phyloP scores from a whole-genome alignment of 495 filamentous ascomycete genomes.

The Penicillium steckii region DNA sequence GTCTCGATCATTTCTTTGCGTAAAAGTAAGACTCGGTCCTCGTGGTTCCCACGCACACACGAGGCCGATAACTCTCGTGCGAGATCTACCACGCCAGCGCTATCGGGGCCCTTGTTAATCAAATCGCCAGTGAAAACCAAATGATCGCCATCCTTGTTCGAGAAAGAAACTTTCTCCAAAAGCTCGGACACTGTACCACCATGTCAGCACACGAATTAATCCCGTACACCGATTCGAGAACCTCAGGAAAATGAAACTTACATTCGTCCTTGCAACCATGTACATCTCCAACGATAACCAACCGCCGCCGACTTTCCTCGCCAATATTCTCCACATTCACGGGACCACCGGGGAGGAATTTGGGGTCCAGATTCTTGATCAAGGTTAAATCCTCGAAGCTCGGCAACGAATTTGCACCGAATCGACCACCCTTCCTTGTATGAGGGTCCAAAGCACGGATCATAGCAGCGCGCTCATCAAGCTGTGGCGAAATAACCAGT shows the following conservation, averaged over 20 bases:
- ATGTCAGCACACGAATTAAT: background rate
- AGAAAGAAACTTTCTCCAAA: conserved; percentile 65
- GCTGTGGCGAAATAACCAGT: conserved; percentile 35
- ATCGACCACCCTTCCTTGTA: conserved; percentile 39
- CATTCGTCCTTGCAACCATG: conserved; percentile 75
- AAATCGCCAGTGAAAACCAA: conserved; percentile 82
- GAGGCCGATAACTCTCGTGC: conserved; percentile 67
- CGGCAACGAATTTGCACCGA: conserved; percentile 48
- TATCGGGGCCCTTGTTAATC: conserved; percentile 86
- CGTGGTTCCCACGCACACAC: conserved; percentile 90
- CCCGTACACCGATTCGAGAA: background rate
- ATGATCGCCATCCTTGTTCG: conserved; percentile 60
- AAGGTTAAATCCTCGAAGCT: conserved; percentile 49
- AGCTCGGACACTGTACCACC: conserved; percentile 54
- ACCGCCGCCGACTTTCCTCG: conserved; percentile 34
- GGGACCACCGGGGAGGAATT: conserved; percentile 27
- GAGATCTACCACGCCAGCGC: conserved; percentile 71
- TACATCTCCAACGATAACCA: conserved; percentile 85
- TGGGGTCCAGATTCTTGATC: conserved; percentile 37
- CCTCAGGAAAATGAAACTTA: conserved; percentile 28
- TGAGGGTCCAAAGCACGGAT: conserved; percentile 35
- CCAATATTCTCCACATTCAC: conserved; percentile 5
- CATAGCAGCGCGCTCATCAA: conserved; percentile 38
- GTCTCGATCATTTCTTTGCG: conserved; percentile 39
- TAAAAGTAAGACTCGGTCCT: conserved; percentile 71